Evolutionary conservation across 2,329 filamentous ascomycete genomes (phyloP).

Genomic region (Fusarium mundagurra): DNA sequence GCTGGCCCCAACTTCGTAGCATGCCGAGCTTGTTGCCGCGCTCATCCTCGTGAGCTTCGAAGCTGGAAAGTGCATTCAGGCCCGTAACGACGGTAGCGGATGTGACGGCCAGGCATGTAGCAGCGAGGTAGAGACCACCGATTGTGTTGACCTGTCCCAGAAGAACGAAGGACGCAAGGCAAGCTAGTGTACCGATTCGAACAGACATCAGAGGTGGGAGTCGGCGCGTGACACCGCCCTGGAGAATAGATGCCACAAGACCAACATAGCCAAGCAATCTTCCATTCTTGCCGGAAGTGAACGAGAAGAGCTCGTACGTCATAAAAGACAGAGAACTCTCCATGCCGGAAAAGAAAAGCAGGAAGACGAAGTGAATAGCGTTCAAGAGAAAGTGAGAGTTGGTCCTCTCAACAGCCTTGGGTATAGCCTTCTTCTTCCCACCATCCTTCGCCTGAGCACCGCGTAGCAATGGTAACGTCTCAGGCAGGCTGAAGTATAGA

Average conservation of each 20-base stretch:
- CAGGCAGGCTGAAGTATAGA: constrained; percentile 84
- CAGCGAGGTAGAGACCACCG: constrained; percentile 79
- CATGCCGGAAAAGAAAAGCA: constrained; percentile 98
- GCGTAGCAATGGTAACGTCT: constrained; percentile 77
- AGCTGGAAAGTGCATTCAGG: constrained; percentile 89
- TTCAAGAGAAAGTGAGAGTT: constrained; percentile 89
- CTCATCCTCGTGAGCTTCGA: constrained; percentile 84
- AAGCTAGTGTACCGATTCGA: constrained; percentile 80
- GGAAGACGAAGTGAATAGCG: constrained; percentile 85
- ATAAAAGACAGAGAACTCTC: constrained; percentile 98
- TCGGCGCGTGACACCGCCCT: constrained; percentile 89
- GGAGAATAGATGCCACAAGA: constrained; percentile 88
- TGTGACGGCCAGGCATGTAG: constrained; percentile 85
- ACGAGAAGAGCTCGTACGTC: constrained; percentile 92
- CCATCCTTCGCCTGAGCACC: constrained; percentile 42
- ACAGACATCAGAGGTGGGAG: constrained; percentile 84
- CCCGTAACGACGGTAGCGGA: constrained; percentile 96
- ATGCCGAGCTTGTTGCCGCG: constrained; percentile 88
- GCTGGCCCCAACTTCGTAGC: constrained; percentile 83
- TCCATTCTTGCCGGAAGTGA: constrained; percentile 82
- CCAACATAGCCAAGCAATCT: constrained; percentile 90
- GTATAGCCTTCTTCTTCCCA: constrained; percentile 29
- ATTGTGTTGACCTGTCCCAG: constrained; percentile 77
- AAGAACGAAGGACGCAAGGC: constrained; percentile 81
- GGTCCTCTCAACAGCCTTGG: constrained; percentile 62